Evolutionary conservation across 129 eudicot species (phyloP).

Genomic region (Lonicera japonica): DNA sequence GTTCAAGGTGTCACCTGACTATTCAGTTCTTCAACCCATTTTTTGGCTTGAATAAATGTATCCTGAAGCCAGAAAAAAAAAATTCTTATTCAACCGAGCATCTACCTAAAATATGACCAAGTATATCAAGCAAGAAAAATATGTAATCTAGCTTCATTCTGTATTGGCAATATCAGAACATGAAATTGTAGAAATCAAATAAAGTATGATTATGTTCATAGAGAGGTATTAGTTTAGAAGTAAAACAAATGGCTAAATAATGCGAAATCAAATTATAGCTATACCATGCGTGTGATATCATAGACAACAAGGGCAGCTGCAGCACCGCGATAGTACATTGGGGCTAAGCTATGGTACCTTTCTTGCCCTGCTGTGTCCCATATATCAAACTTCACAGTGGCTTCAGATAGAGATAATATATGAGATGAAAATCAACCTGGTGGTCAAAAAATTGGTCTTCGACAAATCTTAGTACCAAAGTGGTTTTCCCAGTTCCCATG

Average conservation of each 20-base stretch:
- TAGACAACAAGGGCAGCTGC: conserved; percentile 33
- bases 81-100: not conserved
- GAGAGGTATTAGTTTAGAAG: not conserved
- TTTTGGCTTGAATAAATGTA: conserved; percentile 26
- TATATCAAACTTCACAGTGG: conserved; percentile 34
- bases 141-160: not conserved
- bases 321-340: conserved; percentile 34
- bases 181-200: too few species aligned
- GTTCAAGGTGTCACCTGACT: conserved; percentile 3
- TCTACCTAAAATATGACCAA: not conserved
- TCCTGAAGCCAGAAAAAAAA: conserved; percentile 6
- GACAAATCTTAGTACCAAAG: conserved; percentile 23
- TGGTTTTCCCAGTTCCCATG: conserved; percentile 33
- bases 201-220: too few species aligned
- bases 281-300: conserved; percentile 25
- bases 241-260: not conserved
- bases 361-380: conserved; percentile 38
- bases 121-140: not conserved
- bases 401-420: conserved; percentile 17
- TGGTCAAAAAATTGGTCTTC: conserved; percentile 20
- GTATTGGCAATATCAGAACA: too few species aligned
- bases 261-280: not conserved
- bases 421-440: conserved; percentile 7
- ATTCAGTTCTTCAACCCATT: conserved; percentile 28
- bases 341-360: conserved; percentile 35